Conservation (phyloP, 2,329 filamentous ascomycete genomes). For the Zymoseptoria pseudotritici region DNA sequence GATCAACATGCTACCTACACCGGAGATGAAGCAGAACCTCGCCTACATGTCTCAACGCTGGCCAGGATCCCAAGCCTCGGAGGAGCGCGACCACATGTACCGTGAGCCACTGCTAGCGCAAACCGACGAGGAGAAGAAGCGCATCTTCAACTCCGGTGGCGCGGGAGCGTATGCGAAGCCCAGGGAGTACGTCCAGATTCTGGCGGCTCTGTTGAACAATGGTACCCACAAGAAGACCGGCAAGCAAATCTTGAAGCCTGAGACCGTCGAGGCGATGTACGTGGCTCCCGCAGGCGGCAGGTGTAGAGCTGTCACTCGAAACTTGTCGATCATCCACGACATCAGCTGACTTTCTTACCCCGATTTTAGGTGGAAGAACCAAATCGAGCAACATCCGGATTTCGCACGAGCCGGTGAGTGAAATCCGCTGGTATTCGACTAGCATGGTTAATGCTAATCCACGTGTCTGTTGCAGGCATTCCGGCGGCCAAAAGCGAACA, state of each 20-base stretch:
- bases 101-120: slow-evolving; percentile 41
- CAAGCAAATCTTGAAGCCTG: slow-evolving; percentile 45
- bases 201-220: slow-evolving; percentile 57
- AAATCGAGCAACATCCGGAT: slow-evolving; percentile 29
- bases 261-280: slow-evolving; percentile 57
- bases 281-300: slow-evolving; percentile 29
- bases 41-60: slow-evolving; percentile 51
- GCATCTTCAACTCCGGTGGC: slow-evolving; percentile 50
- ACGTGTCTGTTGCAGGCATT: slow-evolving; percentile 9
- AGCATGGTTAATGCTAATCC: not conserved
- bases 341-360: slow-evolving; percentile 49
- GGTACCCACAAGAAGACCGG: slow-evolving; percentile 54
- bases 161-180: slow-evolving; percentile 54
- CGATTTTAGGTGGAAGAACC: slow-evolving; percentile 53
- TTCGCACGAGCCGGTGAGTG: slow-evolving; percentile 24
- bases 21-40: slow-evolving; percentile 47
- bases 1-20: slow-evolving; percentile 51
- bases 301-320: not conserved
- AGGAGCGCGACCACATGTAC: slow-evolving; percentile 45
- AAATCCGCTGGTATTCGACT: not conserved
- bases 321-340: slow-evolving; percentile 37
- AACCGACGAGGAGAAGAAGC: slow-evolving; percentile 37
- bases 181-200: slow-evolving; percentile 55
- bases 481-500: slow-evolving; percentile 28
- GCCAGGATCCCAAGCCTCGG: slow-evolving; percentile 26